Conservation (phyloP, 257 asterid genomes). For the Asclepias syriaca region DNA sequence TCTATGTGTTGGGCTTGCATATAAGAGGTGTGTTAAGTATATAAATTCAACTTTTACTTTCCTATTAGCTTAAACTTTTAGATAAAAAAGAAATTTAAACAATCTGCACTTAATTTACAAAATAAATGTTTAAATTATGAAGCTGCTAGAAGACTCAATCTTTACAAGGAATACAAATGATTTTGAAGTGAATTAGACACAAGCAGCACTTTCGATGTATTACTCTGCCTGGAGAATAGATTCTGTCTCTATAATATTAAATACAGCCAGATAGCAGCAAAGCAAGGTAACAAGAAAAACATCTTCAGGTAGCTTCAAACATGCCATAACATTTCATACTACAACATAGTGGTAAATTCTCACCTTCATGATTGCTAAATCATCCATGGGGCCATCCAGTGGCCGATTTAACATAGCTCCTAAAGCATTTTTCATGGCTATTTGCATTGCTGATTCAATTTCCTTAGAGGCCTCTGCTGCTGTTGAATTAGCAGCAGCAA, state of each 20-base stretch:
- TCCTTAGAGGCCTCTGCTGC: conserved; percentile 96
- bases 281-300: neutral
- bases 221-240: neutral
- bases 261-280: neutral
- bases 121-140: neutral
- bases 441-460: conserved; percentile 94
- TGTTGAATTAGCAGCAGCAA: conserved; percentile 96
- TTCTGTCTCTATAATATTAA: neutral
- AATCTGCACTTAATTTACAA: too few species aligned
- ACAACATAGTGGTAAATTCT: neutral
- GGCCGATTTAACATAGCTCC: conserved; percentile 74
- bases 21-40: too few species aligned
- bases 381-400: conserved; percentile 87
- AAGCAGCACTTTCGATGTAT: neutral
- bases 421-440: conserved; percentile 83
- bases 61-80: too few species aligned
- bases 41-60: too few species aligned
- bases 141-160: neutral
- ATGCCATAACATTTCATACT: neutral
- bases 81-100: too few species aligned
- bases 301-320: neutral
- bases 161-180: neutral
- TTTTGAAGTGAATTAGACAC: neutral
- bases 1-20: too few species aligned
- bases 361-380: conserved; percentile 94